Evolutionary conservation across 345 rosid genomes (phyloP).

Genomic region (Hibiscus trionum): DNA sequence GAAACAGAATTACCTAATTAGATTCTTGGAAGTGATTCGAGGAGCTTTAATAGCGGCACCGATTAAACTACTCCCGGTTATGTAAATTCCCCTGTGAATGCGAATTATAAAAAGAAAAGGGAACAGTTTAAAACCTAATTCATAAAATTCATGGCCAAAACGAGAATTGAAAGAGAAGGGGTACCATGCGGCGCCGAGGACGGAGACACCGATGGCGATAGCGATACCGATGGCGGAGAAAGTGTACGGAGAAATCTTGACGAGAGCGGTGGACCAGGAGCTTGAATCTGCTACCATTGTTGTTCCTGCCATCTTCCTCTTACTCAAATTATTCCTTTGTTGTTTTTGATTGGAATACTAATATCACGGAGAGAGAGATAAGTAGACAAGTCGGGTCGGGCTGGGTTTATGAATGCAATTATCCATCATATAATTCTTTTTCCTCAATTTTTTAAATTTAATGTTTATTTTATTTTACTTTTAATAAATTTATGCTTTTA

Average conservation of each 20-base stretch:
- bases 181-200: conserved; percentile 99
- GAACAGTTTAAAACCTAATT: background rate
- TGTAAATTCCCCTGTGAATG: conserved; percentile 76
- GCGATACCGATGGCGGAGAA: conserved; percentile 96
- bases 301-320: conserved; percentile 30
- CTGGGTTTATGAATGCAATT: background rate
- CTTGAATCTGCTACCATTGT: conserved; percentile 37
- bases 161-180: background rate
- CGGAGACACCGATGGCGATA: conserved; percentile 89
- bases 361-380: background rate
- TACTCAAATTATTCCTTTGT: background rate
- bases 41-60: conserved; percentile 99
- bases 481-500: too few relatives aligned
- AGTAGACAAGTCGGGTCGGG: background rate
- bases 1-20: conserved; percentile 48
- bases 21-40: conserved; percentile 94
- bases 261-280: conserved; percentile 77
- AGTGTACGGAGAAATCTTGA: conserved; percentile 84
- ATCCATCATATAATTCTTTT: background rate
- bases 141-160: background rate
- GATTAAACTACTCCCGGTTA: conserved; percentile 94
- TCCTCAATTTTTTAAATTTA: too few relatives aligned
- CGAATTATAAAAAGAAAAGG: background rate
- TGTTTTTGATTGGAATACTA: background rate
- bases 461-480: too few relatives aligned